A percentile compares a stretch with the other conserved stretches of the same genome.
These are phyloP conservation scores for Grigorovia yakushimaensis DNA, from an alignment of 805 yeast species.

Conservation along the genomic window DNA sequence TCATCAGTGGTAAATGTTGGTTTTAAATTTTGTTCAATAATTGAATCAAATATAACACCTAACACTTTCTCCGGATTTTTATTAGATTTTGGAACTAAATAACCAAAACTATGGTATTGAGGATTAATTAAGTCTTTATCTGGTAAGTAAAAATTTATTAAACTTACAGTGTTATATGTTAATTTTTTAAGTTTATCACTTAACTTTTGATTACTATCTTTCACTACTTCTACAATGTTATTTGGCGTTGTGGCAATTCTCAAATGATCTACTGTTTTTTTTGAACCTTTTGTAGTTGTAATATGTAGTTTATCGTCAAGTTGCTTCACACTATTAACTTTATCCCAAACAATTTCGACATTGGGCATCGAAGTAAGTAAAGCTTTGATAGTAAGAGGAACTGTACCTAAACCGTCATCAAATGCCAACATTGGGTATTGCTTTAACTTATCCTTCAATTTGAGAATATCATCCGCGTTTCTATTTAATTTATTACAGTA, in stretches of 20 bases:
- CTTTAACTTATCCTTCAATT: slow-evolving; percentile 33
- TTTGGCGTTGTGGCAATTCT: slow-evolving; percentile 48
- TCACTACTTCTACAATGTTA: slow-evolving; percentile 30
- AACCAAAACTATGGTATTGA: slow-evolving; percentile 68
- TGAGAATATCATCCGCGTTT: slow-evolving; percentile 28
- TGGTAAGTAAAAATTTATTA: slow-evolving; percentile 61
- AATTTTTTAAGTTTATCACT: slow-evolving; percentile 18
- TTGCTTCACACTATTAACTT: slow-evolving; percentile 6
- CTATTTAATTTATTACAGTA: slow-evolving; percentile 37
- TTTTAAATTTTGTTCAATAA: slow-evolving; percentile 51
- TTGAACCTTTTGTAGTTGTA: neutral
- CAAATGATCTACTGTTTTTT: slow-evolving; percentile 40
- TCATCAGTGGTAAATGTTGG: slow-evolving; percentile 10
- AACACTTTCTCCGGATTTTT: slow-evolving; percentile 47
- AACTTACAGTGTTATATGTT: slow-evolving; percentile 40
- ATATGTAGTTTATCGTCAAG: neutral
- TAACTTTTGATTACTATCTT: slow-evolving; percentile 8
- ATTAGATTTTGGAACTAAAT: slow-evolving; percentile 55
- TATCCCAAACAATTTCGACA: slow-evolving; percentile 11
- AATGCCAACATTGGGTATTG: slow-evolving; percentile 55
- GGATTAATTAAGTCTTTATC: slow-evolving; percentile 31
- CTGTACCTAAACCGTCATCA: slow-evolving; percentile 43
- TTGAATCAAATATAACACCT: slow-evolving; percentile 89
- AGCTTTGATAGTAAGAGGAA: slow-evolving; percentile 37
- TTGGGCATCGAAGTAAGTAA: slow-evolving; percentile 33